Base-by-base conservation (phyloP, 1,284 basidiomycete species). In the Pulchroboletus neoregius region DNA sequence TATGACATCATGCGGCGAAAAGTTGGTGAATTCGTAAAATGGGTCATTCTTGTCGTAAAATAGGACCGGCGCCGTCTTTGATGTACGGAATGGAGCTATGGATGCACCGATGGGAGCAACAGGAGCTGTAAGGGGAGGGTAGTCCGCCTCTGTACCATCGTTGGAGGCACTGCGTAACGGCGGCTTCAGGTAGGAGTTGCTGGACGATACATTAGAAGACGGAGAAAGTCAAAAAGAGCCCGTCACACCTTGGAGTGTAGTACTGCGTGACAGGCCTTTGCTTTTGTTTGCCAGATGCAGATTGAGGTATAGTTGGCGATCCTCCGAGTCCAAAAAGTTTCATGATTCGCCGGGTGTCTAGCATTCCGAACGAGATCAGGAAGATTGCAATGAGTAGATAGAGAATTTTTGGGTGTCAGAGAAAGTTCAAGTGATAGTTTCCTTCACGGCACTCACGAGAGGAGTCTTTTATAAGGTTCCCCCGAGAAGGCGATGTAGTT, bases 21-120 rank as follows among this genome's bases (percentile, higher is more conserved):
- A 84, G 58, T 84, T 84, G 32, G 82, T 83, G 57, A 84, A 84
- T 7, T 81, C 80, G 49, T 83, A 82, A 58, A 80, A 70, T 11
- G 79, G 78, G 34, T 77, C 68, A n/a, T 74, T 65, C 56, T 75
- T 81, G 52, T 82, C 69, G 55, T 83, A 83, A 58, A 84, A 83
- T 5, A 78, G 59, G 45, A 84, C 70, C 7, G 68, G 68, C 3
- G 57, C 51, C 5, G 66, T 60, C 18, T 56, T 62, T 34, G 51
- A 54, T 51, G 41, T 56, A 59, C 46, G 56, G 52, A 51, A 66
- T 40, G 53, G 66, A 57, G 51, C 55, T 39, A 67, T 47, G 10
- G 65, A 68, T 37, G 63, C 49, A 5, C 63, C 62, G 1, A 39
- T 30, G 2, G 66, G 65, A 35, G 48, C 41, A 34, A 58, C 58